Evolutionary conservation across 768 basidiomycete genomes (phyloP), one percentile per base, ranked within the genome.

Genomic region (Trametes cingulata): DNA sequence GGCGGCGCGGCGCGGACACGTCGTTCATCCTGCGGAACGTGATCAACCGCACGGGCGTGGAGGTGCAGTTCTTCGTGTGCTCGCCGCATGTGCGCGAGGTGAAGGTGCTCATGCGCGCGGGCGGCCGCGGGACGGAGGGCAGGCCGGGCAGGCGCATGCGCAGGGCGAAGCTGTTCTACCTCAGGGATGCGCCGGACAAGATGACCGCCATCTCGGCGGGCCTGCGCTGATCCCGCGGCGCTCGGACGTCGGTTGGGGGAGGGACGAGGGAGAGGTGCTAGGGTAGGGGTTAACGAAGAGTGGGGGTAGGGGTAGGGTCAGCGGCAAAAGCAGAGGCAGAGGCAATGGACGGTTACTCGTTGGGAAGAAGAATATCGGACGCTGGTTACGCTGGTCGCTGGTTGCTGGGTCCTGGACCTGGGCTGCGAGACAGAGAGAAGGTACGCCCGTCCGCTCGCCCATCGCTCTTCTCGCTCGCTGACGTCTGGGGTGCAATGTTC

Each of bases 11-110:
- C 0, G 80, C 85, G 27, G 92, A 93, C 75, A 94, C 93, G 25
- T 89, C 87, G n/a, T 91, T 98, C 70, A 79, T 87, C 53, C 76
- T 98, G 52, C 84, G 96, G 64, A 98, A 98, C 75, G 84, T 97
- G 65, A 82, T 98, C 52, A 90, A 93, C 67, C 82, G 93, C 63
- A 93, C 90, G 13, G 95, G 95, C 13, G 89, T 97, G 39, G 96
- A 98, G 79, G 88, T 93, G 88, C 89, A 88, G 69, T 91, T 93
- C 76, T 94, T 88, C 72, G 85, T 87, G 64, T 86, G 84, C 69
- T 91, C 90, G 52, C 95, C 96, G 27, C 84, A 92, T 70, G 68
- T 98, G 74, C 93, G 91, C 79, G 86, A 90, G 56, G 89, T 98
- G 74, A 86, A 87, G 74, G 77, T 98, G 60, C 76, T 95, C 60